phyloP scores from a whole-genome alignment of 176 grass and related monocot genomes.

The Cymbopogon citratus region DNA sequence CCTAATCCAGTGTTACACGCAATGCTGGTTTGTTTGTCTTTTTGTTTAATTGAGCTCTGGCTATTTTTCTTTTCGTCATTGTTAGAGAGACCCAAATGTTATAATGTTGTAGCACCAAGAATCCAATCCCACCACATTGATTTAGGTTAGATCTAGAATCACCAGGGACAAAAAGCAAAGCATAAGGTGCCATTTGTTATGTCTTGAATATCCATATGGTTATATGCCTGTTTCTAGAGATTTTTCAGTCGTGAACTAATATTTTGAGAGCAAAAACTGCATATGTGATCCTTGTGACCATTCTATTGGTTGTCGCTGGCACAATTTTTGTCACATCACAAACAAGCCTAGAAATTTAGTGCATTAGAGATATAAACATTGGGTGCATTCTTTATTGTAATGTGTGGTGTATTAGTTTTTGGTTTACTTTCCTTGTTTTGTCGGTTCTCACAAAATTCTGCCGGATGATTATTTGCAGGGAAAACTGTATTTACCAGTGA shows the following conservation, averaged over 20 bases:
- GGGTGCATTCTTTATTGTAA: neutral
- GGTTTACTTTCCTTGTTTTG: neutral
- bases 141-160: neutral
- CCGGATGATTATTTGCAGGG: conserved; percentile 39
- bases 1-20: neutral
- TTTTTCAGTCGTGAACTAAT: neutral
- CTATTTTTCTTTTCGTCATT: conserved; percentile 1
- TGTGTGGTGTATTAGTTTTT: neutral
- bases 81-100: neutral
- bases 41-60: conserved; percentile 16
- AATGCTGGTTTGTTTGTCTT: neutral
- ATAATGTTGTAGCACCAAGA: neutral
- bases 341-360: neutral
- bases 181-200: neutral
- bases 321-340: conserved; percentile 1
- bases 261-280: neutral
- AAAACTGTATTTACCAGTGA: conserved; percentile 96
- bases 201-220: neutral
- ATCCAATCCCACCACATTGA: neutral
- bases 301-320: neutral
- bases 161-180: neutral
- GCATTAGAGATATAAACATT: neutral
- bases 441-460: conserved; percentile 15
- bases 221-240: neutral
- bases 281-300: neutral